Conservation (phyloP, 2,329 filamentous ascomycete genomes). For the Aspergillus sp. region DNA sequence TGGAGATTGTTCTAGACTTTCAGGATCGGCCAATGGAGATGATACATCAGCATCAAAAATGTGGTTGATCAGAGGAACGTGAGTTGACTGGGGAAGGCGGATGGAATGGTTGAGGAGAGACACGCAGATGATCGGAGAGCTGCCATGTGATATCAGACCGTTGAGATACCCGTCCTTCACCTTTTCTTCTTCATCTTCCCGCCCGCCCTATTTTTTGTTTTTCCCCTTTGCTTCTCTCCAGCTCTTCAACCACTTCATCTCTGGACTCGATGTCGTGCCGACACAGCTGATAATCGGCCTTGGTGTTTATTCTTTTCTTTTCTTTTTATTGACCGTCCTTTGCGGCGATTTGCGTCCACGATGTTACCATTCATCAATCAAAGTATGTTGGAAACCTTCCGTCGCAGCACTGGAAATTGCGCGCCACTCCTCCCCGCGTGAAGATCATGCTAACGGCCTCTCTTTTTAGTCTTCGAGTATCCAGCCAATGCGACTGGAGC, state of each 20-base stretch:
- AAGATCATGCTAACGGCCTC: constrained; percentile 17
- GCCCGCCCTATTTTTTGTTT: constrained; percentile 2
- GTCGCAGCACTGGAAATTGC: not conserved
- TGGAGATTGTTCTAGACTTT: not conserved
- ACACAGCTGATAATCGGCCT: not conserved
- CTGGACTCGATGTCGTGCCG: constrained; percentile 4
- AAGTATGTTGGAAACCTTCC: constrained; percentile 44
- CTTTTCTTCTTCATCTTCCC: constrained; percentile 5
- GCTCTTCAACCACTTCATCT: not conserved
- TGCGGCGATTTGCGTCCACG: constrained; percentile 18
- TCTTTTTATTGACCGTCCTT: constrained; percentile 6
- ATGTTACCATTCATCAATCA: constrained; percentile 68
- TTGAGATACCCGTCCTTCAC: not conserved
- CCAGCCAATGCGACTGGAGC: constrained; percentile 60
- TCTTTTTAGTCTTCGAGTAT: constrained; percentile 60
- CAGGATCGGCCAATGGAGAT: not conserved
- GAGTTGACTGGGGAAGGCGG: not conserved
- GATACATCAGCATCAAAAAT: no score
- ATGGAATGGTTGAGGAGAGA: not conserved
- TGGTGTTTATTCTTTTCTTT: constrained; percentile 5
- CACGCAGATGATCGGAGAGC: not conserved
- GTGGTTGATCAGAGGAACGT: not conserved
- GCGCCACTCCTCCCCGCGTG: constrained; percentile 13
- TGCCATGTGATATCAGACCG: constrained; percentile 12
- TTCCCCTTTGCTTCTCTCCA: not conserved